Percentiles rank a stretch among this genome's conserved stretches.
These are phyloP conservation scores for Botrytis squamosa DNA, from an alignment of 2,329 filamentous ascomycete genomes.

Conservation along the genomic window DNA sequence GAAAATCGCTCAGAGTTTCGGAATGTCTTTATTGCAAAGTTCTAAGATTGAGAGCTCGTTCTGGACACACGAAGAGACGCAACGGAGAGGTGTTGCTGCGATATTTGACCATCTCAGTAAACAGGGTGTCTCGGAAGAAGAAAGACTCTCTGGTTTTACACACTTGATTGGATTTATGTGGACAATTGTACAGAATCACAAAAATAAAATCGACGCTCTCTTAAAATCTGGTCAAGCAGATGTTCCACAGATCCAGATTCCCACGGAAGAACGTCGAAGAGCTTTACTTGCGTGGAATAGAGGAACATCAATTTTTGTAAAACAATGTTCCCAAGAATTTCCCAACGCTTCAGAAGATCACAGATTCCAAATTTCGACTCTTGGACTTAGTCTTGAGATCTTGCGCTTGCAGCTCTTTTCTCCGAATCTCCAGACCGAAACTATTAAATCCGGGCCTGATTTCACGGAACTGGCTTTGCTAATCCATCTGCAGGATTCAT, in stretches of 20 bases:
- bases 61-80: background rate
- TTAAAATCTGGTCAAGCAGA: rapidly evolving
- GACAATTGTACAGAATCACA: background rate
- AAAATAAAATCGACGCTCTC: background rate
- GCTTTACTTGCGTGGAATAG: slow-evolving; percentile 12
- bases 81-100: background rate
- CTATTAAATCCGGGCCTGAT: background rate
- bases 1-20: background rate
- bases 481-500: background rate
- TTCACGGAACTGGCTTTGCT: background rate
- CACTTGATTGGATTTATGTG: background rate
- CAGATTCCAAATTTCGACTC: background rate
- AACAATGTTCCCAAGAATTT: background rate
- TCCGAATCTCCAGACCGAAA: background rate
- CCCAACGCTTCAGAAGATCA: background rate
- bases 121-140: background rate
- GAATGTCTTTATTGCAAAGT: background rate
- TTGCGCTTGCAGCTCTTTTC: background rate
- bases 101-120: background rate
- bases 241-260: background rate
- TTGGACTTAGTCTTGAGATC: background rate
- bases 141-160: background rate
- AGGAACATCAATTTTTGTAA: background rate
- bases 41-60: background rate
- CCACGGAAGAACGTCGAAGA: background rate